Conservation (phyloP, 2,329 filamentous ascomycete genomes). For the Erysiphe pulchra region DNA sequence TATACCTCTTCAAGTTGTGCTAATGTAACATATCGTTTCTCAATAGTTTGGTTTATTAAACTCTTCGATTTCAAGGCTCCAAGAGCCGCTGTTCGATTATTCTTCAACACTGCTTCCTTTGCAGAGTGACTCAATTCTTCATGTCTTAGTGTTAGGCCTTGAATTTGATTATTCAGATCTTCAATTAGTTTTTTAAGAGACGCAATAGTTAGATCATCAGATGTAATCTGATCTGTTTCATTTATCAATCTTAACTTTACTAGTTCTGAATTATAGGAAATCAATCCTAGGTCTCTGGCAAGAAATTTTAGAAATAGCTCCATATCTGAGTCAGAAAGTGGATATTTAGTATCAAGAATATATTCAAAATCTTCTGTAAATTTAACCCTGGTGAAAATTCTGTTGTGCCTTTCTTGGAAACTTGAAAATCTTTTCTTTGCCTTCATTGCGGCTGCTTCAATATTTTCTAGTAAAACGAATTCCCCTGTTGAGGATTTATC, state of each 20-base stretch:
- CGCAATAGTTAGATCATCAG: constrained; percentile 61
- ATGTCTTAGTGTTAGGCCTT: constrained; percentile 38
- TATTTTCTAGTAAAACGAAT: constrained; percentile 38
- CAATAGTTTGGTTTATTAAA: constrained; percentile 46
- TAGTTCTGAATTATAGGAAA: constrained; percentile 36
- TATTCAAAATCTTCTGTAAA: constrained; percentile 33
- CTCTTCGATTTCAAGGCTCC: constrained; percentile 66
- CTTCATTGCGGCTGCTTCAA: constrained; percentile 30
- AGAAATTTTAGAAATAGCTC: constrained; percentile 46
- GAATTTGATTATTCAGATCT: constrained; percentile 48
- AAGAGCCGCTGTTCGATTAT: constrained; percentile 51
- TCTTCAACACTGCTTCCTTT: constrained; percentile 40
- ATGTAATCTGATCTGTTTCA: constrained; percentile 31
- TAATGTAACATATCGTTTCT: constrained; percentile 45
- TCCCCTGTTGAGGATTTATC: constrained; percentile 33
- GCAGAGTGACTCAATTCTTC: constrained; percentile 37
- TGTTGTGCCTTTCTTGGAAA: constrained; percentile 27
- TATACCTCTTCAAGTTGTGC: constrained; percentile 65
- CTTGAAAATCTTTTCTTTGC: constrained; percentile 21
- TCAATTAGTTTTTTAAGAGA: constrained; percentile 57
- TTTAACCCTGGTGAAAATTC: constrained; percentile 38
- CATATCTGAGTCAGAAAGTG: constrained; percentile 36
- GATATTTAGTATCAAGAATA: constrained; percentile 21
- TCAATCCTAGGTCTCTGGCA: constrained; percentile 34
- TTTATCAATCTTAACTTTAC: constrained; percentile 44